Evolutionary conservation across 1,284 basidiomycete species (phyloP).

Genomic region (Rugosomyces carneus): DNA sequence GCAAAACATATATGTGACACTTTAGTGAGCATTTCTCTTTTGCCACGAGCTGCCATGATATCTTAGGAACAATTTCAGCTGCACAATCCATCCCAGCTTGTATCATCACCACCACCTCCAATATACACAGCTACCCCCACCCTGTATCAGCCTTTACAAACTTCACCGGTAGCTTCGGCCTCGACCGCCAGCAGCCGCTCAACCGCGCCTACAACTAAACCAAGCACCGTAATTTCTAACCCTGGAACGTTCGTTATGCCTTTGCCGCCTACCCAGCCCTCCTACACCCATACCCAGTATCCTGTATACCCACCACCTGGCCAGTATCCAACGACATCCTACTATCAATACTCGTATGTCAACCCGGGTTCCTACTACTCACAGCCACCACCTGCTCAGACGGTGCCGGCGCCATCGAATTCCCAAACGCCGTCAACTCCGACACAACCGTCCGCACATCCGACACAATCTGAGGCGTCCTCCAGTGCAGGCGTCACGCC

Average conservation of each 20-base stretch:
- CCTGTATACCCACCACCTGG: conserved; percentile 35
- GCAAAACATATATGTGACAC: conserved; percentile 73
- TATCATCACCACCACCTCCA: conserved; percentile 56
- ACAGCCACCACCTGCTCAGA: conserved; percentile 10
- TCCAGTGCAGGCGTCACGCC: conserved; percentile 9
- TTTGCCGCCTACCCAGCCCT: conserved; percentile 36
- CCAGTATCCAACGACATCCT: conserved; percentile 54
- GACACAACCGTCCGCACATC: conserved; percentile 12
- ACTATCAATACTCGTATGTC: conserved; percentile 42
- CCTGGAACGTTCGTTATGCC: conserved; percentile 67
- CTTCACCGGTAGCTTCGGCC: conserved; percentile 16
- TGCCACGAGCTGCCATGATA: neutral
- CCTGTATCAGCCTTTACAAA: conserved; percentile 27
- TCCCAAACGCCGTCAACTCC: conserved; percentile 10
- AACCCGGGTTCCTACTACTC: conserved; percentile 25
- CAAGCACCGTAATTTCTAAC: conserved; percentile 49
- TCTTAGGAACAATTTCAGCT: conserved; percentile 37
- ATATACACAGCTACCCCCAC: conserved; percentile 43
- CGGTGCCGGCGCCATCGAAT: conserved; percentile 3
- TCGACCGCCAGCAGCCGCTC: conserved; percentile 17
- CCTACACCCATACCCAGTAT: conserved; percentile 33
- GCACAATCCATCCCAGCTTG: conserved; percentile 61
- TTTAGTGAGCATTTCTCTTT: conserved; percentile 41
- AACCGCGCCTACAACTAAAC: conserved; percentile 12
- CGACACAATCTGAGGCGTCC: conserved; percentile 8